Evolutionary conservation across 805 yeast species (phyloP), one percentile per base, ranked within the genome.

Genomic region (Candida taoyuanica): DNA sequence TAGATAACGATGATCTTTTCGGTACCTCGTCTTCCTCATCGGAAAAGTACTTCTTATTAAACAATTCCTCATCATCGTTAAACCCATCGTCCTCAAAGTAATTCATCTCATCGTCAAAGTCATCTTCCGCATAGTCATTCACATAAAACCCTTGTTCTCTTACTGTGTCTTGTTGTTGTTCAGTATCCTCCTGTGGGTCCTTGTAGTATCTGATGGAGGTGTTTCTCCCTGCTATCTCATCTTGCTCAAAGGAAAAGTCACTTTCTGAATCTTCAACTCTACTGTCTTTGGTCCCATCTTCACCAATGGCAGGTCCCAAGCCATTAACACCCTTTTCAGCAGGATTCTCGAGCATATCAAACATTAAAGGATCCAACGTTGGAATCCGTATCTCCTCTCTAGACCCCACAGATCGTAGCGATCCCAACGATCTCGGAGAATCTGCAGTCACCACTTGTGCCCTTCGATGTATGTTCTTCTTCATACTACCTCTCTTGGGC

Each of bases 171-270:
- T 31, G 29, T 14, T 42, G 40, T 6, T 44, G 47, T 7, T 33
- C 30, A 3, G 46, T 42, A 1, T 47, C 43, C 32, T 61, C 53
- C 5, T 39, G 34, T 4, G 46, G 48, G 4, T 53, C 49, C 37
- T 71, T 71, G 51, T 77, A 76, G 52, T 75, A 76, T 41, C 73
- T 70, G 17, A 71, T 67, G 0, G 81, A 75, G 2, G 73, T 61
- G 37, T 74, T 73, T 43, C 82, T 61, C 3, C 75, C 76, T n/a
- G 71, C 65, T 7, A 58, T 47, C 2, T 56, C 59, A 14, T 65
- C 68, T 30, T 64, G 62, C 33, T 73, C 76, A 46, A 77, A 77
- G 1, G 81, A 76, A 46, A 75, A 77, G 37, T 63, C 55, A 34
- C 63, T 58, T 13, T 39, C 50, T n/a, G n/a, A n/a, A n/a, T n/a